Percentiles rank a stretch among this genome's conserved stretches.
phyloP scores from a whole-genome alignment of 1,284 basidiomycete species.

The Heterobasidion occidentale region DNA sequence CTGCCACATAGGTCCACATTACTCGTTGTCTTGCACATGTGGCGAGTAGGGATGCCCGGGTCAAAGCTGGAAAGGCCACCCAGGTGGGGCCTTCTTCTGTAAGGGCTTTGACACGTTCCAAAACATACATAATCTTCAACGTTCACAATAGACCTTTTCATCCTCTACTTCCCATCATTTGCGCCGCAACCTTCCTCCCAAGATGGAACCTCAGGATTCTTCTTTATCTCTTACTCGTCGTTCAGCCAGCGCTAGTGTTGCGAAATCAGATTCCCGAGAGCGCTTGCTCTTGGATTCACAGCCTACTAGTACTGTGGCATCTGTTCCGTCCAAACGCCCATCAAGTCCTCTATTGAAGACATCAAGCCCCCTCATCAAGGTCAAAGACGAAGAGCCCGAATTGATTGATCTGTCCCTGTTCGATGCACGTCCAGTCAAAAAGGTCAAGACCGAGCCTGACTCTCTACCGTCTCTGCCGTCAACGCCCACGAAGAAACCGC shows the following conservation, averaged over 20 bases:
- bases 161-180: not conserved
- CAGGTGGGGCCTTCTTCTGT: not conserved
- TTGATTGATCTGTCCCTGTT: conserved; percentile 1
- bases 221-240: not conserved
- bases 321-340: not conserved
- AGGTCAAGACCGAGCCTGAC: not conserved
- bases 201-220: not conserved
- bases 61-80: not conserved
- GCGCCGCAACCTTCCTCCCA: not conserved
- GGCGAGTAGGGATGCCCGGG: not conserved
- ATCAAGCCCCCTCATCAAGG: not conserved
- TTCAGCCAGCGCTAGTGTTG: not conserved
- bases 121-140: not conserved
- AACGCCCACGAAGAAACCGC: conserved; percentile 2
- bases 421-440: not conserved
- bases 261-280: not conserved
- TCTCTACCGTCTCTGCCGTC: not conserved
- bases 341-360: not conserved
- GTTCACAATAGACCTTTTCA: not conserved
- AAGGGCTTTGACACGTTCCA: not conserved
- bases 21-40: not conserved
- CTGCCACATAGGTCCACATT: not conserved
- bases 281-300: not conserved
- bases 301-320: not conserved
- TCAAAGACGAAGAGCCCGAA: not conserved